Base-by-base conservation (phyloP, 73 alveolate species). In the Tetrahymena thermophila region DNA sequence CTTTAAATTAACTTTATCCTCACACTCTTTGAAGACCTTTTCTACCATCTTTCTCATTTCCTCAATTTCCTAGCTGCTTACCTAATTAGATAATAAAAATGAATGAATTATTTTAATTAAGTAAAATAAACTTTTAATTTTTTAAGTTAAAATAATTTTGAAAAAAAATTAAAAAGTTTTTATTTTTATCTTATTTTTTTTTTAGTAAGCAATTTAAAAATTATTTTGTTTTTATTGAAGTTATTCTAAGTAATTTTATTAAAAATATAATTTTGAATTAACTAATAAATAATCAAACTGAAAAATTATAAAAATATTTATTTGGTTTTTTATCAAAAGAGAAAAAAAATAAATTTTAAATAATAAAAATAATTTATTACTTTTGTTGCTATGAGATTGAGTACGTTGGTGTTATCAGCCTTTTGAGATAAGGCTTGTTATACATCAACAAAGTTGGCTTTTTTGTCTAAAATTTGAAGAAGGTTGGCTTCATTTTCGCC, bases 381-480 rank as follows among this genome's bases (percentile, higher is more conserved):
- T 34, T 71, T 71, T 5, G 89, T n/a, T 17, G 89, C 89, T 1
- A 71, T 25, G 0, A 71, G 31, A 8, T 71, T 71, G 35, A 71
- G 89, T 11, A 71, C 89, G 23, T 71, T 71, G 31, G 89, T 34
- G 85, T 43, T 93, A 40, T 96, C 97, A 23, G 96, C 97, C 84
- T 95, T 96, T 57, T 55, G 58, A 34, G 85, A 40, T 11, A 96
- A 44, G 23, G 96, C 95, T 34, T 93, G 85, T 50, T 94, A 57
- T 35, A 97, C 94, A 44, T 97, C 98, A 16, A 55, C 19, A 10
- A 94, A 85, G 42, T 94, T 94, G 17, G 95, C 98, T 94, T 97
- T 97, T 94, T 95, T 94, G 43, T 96, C 96, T 13, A 97, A 34
- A 25, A 95, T 58, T 56, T 94, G 58, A 94, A 35, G 96, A 55